Base-by-base conservation (phyloP, 257 asterid genomes). In the Asclepias syriaca region DNA sequence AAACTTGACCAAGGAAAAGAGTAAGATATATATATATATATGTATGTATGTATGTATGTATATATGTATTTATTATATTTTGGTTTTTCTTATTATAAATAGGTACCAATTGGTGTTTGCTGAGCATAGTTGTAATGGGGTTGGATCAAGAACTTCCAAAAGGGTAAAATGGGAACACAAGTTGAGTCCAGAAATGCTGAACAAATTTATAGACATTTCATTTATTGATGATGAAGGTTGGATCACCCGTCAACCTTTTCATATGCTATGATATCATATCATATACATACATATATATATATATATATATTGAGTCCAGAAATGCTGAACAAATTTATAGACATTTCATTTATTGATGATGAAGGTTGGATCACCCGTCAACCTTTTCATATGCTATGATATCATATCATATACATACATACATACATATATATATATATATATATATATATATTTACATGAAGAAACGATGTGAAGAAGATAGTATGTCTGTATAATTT, bases 161-260 rank as follows among this genome's bases (percentile, higher is more conserved):
- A 77, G 98, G 57, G 94, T 92, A 75, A 58, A 54, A 40, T 90
- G 98, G 98, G 78, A 27, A 60, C 78, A 81, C 29, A 75, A 70
- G 40, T 55, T 85, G 48, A 83, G 82, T 55, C 29, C 8, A n/a
- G 13, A 24, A 29, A 32, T 50, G 66, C 56, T 87, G 73, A 57
- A 66, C n/a, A 37, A 63, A 2, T 70, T 88, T 24, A 81, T 73
- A 3, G 80, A 83, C 78, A 70, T 77, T 43, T 78, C 89, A 0
- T 92, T 74, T 63, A 79, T 92, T 67, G 96, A 90, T 75, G 45
- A 79, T 9, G 88, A 87, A 51, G 98, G 92, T 0, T 88, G 98
- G 97, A 64, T 83, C 50, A 66, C 3, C 51, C 72, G 11, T 5
- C 71, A 66, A 48, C 6, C 49, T 49, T 72, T 72, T 49, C 37